Percentiles rank a stretch among this genome's conserved stretches.
These are phyloP conservation scores for Platanthera zijinensis DNA, from an alignment of 106 monocot species.

Conservation along the genomic window DNA sequence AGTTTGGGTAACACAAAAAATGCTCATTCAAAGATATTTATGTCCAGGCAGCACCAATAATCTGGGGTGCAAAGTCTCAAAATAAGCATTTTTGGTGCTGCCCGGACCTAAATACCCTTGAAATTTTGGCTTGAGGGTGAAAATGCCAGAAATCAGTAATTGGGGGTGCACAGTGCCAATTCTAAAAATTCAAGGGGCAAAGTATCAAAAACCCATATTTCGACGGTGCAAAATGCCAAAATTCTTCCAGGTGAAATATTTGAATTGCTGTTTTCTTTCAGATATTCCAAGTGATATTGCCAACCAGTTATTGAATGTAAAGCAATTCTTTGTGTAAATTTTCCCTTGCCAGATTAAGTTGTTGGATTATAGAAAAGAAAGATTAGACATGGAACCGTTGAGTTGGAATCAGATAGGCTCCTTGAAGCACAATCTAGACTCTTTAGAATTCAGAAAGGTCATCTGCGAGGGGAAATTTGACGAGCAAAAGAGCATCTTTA, in stretches of 20 bases:
- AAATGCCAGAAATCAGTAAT: too few relatives aligned
- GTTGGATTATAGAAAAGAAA: conserved; percentile 83
- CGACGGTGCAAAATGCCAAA: too few relatives aligned
- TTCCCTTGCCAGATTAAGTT: conserved; percentile 52
- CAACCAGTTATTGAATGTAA: neutral
- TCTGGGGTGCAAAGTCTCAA: too few relatives aligned
- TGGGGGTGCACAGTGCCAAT: too few relatives aligned
- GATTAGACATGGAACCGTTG: conserved; percentile 86
- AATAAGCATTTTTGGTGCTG: too few relatives aligned
- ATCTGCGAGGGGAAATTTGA: conserved; percentile 73
- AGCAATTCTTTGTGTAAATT: conserved; percentile 2
- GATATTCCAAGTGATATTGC: neutral
- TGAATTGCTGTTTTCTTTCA: neutral
- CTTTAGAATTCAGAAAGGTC: conserved; percentile 74
- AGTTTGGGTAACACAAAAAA: too few relatives aligned
- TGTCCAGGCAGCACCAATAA: too few relatives aligned
- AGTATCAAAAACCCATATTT: too few relatives aligned
- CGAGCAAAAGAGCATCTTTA: conserved; percentile 58
- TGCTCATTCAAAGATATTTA: too few relatives aligned
- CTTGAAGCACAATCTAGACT: conserved; percentile 15
- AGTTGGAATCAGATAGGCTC: conserved; percentile 32
- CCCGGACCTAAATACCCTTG: too few relatives aligned
- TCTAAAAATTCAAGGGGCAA: too few relatives aligned
- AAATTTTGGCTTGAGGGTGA: too few relatives aligned
- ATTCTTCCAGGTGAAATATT: neutral